A percentile compares a stretch with the other conserved stretches of the same genome.
These are phyloP conservation scores for Bruguiera parviflora DNA, from an alignment of 345 rosid species.

Conservation along the genomic window DNA sequence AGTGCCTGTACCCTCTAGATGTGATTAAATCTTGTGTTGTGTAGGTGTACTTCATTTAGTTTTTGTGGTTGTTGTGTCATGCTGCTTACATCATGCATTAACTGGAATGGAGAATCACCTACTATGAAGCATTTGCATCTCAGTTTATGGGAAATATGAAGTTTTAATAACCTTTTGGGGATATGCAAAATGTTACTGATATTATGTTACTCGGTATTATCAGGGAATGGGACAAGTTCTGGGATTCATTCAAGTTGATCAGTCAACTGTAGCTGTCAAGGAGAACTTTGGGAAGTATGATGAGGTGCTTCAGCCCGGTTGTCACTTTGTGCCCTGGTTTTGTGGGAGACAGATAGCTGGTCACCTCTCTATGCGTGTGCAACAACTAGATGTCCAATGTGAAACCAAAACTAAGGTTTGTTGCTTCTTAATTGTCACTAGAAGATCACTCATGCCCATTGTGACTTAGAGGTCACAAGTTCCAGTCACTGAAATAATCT, in stretches of 20 bases:
- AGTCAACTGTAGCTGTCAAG: conserved; percentile 62
- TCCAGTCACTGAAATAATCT: too few relatives aligned
- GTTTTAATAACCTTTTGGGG: neutral
- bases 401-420: conserved; percentile 90
- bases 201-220: neutral
- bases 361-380: conserved; percentile 62
- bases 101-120: too few relatives aligned
- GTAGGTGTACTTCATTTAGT: too few relatives aligned
- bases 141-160: neutral
- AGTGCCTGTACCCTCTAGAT: too few relatives aligned
- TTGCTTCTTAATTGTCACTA: neutral
- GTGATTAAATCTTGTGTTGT: too few relatives aligned
- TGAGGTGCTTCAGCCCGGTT: conserved; percentile 72
- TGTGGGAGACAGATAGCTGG: conserved; percentile 72
- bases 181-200: neutral
- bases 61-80: too few relatives aligned
- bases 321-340: conserved; percentile 82
- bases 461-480: too few relatives aligned
- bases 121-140: neutral
- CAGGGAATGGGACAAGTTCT: conserved; percentile 55
- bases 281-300: conserved; percentile 78
- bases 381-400: conserved; percentile 78
- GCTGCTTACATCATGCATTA: too few relatives aligned
- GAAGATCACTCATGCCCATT: neutral
- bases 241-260: conserved; percentile 71